Base-by-base conservation (phyloP, 2,329 filamentous ascomycete species). In the Paracoccidioides lutzii region DNA sequence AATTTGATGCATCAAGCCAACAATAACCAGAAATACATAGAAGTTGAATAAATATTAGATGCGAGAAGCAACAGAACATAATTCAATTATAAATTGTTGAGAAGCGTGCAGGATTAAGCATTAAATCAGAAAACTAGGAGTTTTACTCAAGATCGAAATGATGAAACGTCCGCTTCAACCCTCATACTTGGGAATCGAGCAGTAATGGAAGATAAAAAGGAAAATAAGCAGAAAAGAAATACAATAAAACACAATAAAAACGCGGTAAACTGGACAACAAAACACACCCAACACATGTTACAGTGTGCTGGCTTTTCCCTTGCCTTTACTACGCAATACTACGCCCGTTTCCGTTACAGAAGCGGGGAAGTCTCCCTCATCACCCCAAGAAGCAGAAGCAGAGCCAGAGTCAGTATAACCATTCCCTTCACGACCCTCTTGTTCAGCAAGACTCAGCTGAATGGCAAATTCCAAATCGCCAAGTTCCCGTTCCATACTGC, bases 391-490 rank as follows among this genome's bases (percentile, higher is more conserved):
- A 22, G 22, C 22, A 22, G 22, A 22, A 51, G 5, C 44, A 28
- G 6, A 32, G 49, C 15, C 32, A 22, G 40, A 14, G 22, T 22
- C 22, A 22, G 22, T 22, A 22, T 22, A 22, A 15, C n/a, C 14
- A 37, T 49, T 33, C 32, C n/a, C 45, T 15, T 10, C 45, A 46
- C 72, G 69, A 63, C 77, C 79, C 64, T 78, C 71, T 61, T 81
- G 76, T 62, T 84, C 81, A 0, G 76, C 81, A 52, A 84, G 70
- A 65, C 82, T 84, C 32, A 84, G 65, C 65, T 81, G 80, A 59
- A 84, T 68, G 0, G 81, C 81, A 64, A 81, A 80, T 58, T 52
- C 49, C 37, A 85, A 63, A 66, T 84, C 81, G 46, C 76, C 75
- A 59, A 79, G 68, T 62, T 81, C 78, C 42, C 69, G 61, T 65